Evolutionary conservation across 2,329 filamentous ascomycete species (phyloP).

Genomic region (Mariannaea elegans): DNA sequence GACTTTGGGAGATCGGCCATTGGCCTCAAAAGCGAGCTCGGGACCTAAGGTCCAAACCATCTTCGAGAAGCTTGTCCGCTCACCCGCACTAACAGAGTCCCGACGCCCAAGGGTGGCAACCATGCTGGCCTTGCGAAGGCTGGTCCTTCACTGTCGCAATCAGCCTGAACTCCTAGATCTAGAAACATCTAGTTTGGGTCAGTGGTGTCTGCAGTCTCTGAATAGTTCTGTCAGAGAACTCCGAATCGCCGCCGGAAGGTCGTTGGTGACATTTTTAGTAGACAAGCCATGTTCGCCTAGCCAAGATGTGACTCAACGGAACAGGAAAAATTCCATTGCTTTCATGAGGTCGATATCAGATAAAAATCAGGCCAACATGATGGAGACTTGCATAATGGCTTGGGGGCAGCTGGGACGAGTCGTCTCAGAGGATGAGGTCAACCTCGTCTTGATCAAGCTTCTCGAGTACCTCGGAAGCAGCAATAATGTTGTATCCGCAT

Average conservation of each 20-base stretch:
- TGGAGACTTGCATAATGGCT: slow-evolving; percentile 86
- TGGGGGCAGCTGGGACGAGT: slow-evolving; percentile 86
- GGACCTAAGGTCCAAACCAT: slow-evolving; percentile 53
- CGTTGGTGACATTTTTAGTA: slow-evolving; percentile 71
- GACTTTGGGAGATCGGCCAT: background rate
- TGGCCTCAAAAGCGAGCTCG: slow-evolving; percentile 16
- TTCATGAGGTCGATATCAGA: slow-evolving; percentile 78
- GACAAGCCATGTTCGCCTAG: slow-evolving; percentile 17
- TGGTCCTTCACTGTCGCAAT: slow-evolving; percentile 73
- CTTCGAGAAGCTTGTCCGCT: slow-evolving; percentile 57
- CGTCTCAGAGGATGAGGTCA: slow-evolving; percentile 83
- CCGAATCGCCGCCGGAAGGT: slow-evolving; percentile 78
- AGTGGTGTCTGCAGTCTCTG: slow-evolving; percentile 84
- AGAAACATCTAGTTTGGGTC: slow-evolving; percentile 72
- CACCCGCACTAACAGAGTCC: slow-evolving; percentile 59
- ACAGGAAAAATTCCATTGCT: slow-evolving; percentile 75
- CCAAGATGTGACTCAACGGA: slow-evolving; percentile 40
- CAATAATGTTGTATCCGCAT: slow-evolving; percentile 80
- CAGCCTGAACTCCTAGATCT: slow-evolving; percentile 69
- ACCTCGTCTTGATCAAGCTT: slow-evolving; percentile 83
- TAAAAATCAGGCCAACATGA: slow-evolving; percentile 70
- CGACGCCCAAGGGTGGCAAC: slow-evolving; percentile 72
- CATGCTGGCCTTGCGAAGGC: slow-evolving; percentile 75
- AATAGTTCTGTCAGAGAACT: slow-evolving; percentile 87
- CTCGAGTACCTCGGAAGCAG: slow-evolving; percentile 87